A percentile compares a stretch with the other conserved stretches of the same genome.
Evolutionary conservation across 2,329 filamentous ascomycete genomes (phyloP).

Genomic region (Sordariomycetes sp.): DNA sequence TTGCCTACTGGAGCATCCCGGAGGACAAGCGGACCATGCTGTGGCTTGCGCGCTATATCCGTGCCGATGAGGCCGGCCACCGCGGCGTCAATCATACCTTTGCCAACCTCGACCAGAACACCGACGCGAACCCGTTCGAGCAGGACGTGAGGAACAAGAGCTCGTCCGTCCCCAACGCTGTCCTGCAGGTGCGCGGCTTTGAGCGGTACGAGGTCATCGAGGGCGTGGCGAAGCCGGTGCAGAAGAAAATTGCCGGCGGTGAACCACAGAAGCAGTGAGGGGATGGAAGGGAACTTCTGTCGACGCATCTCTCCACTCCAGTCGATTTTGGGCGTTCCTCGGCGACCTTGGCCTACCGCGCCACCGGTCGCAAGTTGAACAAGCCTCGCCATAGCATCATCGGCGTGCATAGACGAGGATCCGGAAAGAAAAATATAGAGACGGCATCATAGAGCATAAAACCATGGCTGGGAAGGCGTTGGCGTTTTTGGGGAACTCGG

Average conservation of each 20-base stretch:
- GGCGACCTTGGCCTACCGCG: not conserved
- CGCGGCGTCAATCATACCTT: constrained; percentile 94
- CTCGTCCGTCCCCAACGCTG: constrained; percentile 54
- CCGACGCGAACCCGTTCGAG: constrained; percentile 88
- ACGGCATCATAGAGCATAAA: not conserved
- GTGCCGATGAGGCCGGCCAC: constrained; percentile 77
- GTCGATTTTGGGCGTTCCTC: not conserved
- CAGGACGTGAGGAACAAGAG: constrained; percentile 65
- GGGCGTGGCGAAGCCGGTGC: constrained; percentile 2
- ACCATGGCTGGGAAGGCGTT: not conserved
- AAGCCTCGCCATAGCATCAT: not conserved
- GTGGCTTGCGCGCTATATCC: constrained; percentile 78
- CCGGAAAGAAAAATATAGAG: not conserved
- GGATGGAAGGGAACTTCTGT: no score
- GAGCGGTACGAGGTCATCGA: constrained; percentile 73
- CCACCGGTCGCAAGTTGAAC: not conserved
- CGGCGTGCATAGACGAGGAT: not conserved
- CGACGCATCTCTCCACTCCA: not conserved
- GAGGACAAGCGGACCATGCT: constrained; percentile 73
- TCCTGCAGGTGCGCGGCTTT: constrained; percentile 61
- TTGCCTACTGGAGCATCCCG: constrained; percentile 90
- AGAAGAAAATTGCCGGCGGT: not conserved
- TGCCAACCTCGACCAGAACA: constrained; percentile 72
- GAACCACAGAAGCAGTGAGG: no score
- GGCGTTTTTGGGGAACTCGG: not conserved